A percentile compares a stretch with the other conserved stretches of the same genome.
phyloP scores from a whole-genome alignment of 164 flowering plant genomes.

The Tetracentron sinense region DNA sequence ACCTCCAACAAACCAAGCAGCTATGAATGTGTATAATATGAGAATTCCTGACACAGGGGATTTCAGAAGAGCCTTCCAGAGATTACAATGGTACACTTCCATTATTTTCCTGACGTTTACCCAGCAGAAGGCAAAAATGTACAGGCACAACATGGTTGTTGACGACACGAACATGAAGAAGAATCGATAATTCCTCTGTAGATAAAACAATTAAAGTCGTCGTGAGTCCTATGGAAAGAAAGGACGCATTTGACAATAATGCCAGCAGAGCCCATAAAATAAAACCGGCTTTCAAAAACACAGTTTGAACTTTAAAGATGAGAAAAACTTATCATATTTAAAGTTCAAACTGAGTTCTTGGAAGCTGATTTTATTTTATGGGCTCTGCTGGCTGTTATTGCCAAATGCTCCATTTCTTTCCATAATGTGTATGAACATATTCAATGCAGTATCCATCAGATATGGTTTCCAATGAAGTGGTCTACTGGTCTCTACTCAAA shows the following conservation, averaged over 20 bases:
- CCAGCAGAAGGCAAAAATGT: slow-evolving; percentile 68
- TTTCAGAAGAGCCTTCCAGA: slow-evolving; percentile 52
- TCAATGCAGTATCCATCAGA: too few species aligned
- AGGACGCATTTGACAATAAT: not conserved
- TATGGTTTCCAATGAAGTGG: too few species aligned
- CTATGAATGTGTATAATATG: slow-evolving; percentile 55
- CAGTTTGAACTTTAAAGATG: not conserved
- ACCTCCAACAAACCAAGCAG: slow-evolving; percentile 83
- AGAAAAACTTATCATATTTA: too few species aligned
- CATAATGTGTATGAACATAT: not conserved
- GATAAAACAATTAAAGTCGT: not conserved
- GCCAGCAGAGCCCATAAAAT: not conserved
- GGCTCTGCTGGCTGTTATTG: not conserved
- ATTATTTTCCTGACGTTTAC: slow-evolving; percentile 43
- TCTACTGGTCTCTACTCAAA: too few species aligned
- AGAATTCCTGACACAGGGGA: slow-evolving; percentile 57
- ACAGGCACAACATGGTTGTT: slow-evolving; percentile 59
- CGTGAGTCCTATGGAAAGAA: not conserved
- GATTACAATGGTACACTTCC: slow-evolving; percentile 24
- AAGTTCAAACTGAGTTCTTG: not conserved
- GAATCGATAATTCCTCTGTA: slow-evolving; percentile 75
- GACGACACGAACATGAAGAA: slow-evolving; percentile 76
- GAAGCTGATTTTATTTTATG: not conserved
- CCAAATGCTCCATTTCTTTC: not conserved
- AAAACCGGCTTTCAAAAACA: not conserved